Conservation (phyloP, 768 basidiomycete species). For the Pisolithus sp. region DNA sequence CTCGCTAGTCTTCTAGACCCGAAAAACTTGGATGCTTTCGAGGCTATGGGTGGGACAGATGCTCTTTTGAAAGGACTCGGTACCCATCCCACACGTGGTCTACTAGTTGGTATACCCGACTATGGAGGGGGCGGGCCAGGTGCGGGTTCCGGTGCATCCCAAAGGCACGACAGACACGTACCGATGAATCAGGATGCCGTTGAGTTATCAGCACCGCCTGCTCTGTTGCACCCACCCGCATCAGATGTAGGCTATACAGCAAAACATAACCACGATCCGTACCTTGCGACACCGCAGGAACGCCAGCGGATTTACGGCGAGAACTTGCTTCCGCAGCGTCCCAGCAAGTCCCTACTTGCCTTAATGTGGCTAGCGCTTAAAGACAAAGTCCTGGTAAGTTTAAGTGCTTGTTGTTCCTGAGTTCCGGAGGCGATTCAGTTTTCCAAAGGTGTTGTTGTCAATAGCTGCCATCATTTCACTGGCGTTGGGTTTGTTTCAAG, state of each 20-base stretch:
- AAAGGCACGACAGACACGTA: conserved; percentile 24
- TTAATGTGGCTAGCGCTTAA: conserved; percentile 85
- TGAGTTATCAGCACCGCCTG: conserved; percentile 9
- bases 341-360: conserved; percentile 59
- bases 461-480: conserved; percentile 91
- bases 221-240: neutral
- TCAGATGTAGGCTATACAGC: neutral
- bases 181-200: conserved; percentile 17
- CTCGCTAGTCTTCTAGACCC: conserved; percentile 89
- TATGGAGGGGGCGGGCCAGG: conserved; percentile 9
- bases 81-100: conserved; percentile 49
- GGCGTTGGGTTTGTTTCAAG: conserved; percentile 90
- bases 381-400: conserved; percentile 81
- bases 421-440: conserved; percentile 1
- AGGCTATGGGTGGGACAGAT: conserved; percentile 61
- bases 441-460: conserved; percentile 70
- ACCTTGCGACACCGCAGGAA: conserved; percentile 46
- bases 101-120: conserved; percentile 11
- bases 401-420: conserved; percentile 1
- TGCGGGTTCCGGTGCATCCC: conserved; percentile 27
- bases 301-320: conserved; percentile 65
- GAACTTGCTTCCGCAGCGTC: conserved; percentile 68
- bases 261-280: conserved; percentile 5
- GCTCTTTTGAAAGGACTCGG: conserved; percentile 71
- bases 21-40: conserved; percentile 65